Evolutionary conservation across 2,329 filamentous ascomycete genomes (phyloP).

Genomic region (Chaetothyriales sp.): DNA sequence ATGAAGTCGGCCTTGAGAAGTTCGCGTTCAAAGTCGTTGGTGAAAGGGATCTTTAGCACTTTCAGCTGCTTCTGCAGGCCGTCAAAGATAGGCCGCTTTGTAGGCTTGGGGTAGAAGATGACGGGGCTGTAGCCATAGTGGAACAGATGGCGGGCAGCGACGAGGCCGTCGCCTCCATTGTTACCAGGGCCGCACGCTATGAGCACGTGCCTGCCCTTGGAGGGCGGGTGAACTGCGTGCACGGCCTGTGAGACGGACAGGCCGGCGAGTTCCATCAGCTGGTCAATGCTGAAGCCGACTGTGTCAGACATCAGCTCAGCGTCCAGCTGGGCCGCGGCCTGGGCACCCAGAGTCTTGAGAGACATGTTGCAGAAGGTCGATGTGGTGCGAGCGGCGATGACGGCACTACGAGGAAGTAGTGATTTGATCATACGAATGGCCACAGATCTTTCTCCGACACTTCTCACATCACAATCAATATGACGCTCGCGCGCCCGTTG

Average conservation of each 20-base stretch:
- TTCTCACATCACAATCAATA: too few species aligned
- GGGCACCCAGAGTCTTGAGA: slow-evolving; percentile 62
- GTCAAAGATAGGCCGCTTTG: slow-evolving; percentile 80
- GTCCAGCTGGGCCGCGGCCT: slow-evolving; percentile 78
- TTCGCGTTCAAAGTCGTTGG: slow-evolving; percentile 59
- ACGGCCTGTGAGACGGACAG: slow-evolving; percentile 88
- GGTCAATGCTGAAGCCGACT: slow-evolving; percentile 80
- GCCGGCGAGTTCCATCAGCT: slow-evolving; percentile 93
- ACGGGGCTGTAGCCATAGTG: slow-evolving; percentile 84
- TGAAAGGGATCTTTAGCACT: slow-evolving; percentile 71
- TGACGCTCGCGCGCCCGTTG: too few species aligned
- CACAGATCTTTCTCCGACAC: background rate
- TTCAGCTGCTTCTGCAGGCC: slow-evolving; percentile 73
- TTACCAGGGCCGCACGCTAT: slow-evolving; percentile 81
- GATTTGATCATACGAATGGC: background rate
- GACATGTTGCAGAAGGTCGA: background rate
- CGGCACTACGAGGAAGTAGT: background rate
- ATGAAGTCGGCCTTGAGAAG: slow-evolving; percentile 61
- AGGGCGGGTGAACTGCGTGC: slow-evolving; percentile 67
- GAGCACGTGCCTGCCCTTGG: slow-evolving; percentile 57
- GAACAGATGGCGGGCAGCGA: slow-evolving; percentile 79
- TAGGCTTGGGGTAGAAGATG: slow-evolving; percentile 85
- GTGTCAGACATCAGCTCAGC: slow-evolving; percentile 82
- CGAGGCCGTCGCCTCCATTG: slow-evolving; percentile 77
- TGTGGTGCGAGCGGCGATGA: background rate